phyloP scores from a whole-genome alignment of 164 flowering plant species.

The Aristolochia californica region DNA sequence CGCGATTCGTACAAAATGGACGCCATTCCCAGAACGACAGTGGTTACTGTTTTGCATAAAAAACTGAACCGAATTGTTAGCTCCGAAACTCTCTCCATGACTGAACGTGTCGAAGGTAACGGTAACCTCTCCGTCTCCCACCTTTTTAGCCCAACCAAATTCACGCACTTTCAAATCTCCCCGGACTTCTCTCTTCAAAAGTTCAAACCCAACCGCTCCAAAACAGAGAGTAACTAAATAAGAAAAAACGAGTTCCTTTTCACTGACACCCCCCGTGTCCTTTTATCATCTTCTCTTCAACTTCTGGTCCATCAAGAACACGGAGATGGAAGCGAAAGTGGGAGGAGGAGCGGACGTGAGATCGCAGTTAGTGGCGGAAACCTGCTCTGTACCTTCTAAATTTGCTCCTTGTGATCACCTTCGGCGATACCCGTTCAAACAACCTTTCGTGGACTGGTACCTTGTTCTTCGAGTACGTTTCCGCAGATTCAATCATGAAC shows the following conservation, averaged over 20 bases:
- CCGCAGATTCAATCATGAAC: not conserved
- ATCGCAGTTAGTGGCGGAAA: constrained; percentile 42
- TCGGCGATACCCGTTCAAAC: constrained; percentile 2
- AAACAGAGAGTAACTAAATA: constrained; percentile 4
- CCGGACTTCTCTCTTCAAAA: constrained; percentile 25
- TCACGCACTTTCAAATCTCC: constrained; percentile 33
- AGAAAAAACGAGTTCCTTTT: not conserved
- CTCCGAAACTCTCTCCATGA: constrained; percentile 4
- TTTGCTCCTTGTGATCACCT: constrained; percentile 13
- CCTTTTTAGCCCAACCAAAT: constrained; percentile 22
- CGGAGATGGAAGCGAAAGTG: constrained; percentile 10
- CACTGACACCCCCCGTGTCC: constrained; percentile 1
- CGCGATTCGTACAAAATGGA: too few species aligned
- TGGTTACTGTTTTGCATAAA: too few species aligned
- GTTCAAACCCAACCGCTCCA: constrained; percentile 48
- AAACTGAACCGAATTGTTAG: not conserved
- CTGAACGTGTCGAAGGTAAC: constrained; percentile 23
- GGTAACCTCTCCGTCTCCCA: constrained; percentile 14
- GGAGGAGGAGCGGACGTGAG: constrained; percentile 24
- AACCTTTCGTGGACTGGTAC: constrained; percentile 73
- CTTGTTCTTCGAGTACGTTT: constrained; percentile 57
- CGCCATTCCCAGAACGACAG: too few species aligned
- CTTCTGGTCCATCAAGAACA: not conserved
- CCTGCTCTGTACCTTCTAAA: constrained; percentile 37
- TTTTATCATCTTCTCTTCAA: not conserved